Base-by-base conservation (phyloP, 176 grass and related monocot genomes). In the Olyra latifolia region DNA sequence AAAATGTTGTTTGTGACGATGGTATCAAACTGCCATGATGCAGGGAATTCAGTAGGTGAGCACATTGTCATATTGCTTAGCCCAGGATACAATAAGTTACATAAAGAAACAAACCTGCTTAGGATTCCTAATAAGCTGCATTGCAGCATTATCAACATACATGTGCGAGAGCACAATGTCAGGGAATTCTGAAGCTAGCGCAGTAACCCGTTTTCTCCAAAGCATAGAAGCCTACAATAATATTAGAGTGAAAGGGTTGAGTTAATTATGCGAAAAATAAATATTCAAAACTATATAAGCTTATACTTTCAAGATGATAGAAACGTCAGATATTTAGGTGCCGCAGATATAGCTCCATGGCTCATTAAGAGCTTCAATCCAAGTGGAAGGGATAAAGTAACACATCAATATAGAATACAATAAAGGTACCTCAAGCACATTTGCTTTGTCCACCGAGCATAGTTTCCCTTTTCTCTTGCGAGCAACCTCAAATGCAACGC, bases 1-100 rank as follows among this genome's bases (percentile, higher is more conserved):
- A 99, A 99, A 65, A 99, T 99, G 22, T 99, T 99, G 62, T 99
- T 95, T 59, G 92, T 99, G 22, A 99, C 84, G 85, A 95, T 99
- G 4, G 92, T 95, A 61, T 99, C 96, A 82, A 99, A 95, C 96
- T 99, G 90, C 45, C 19, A 88, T 3, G 23, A 42, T 80, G 62
- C 67, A 84, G 47, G 4, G 19, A 69, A 86, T 76, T 88, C 15
- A 82, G 24, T 30, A 69, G 48, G 74, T 72, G 47, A 62, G 81
- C 70, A 74, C 40, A 82, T 79, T 8, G 19, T 46, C 12, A 52
- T 48, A 44, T 17, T 22, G 52, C 39, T 72, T 23, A 71, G 24
- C 57, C 12, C 1, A 76, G 27, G 12, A 15, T 29, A 23, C 40
- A 74, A 54, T 71, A 15, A 72, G 24, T 43, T 60, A 44, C 7